Conservation (phyloP, 2,329 filamentous ascomycete species). For the Trichoderma atroviride region DNA sequence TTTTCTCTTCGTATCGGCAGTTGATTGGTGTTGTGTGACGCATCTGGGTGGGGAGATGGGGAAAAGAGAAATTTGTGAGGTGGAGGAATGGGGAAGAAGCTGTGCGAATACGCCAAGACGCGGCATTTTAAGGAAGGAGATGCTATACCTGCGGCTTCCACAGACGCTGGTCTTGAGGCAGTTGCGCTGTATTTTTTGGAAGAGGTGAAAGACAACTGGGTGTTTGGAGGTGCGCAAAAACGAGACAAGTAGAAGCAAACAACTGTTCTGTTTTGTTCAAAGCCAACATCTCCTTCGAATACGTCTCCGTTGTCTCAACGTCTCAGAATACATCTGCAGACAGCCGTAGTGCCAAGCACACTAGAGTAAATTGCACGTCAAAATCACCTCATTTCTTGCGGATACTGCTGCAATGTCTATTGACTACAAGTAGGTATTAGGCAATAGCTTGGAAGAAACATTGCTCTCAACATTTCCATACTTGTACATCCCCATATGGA, state of each 20-base stretch:
- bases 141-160: background rate
- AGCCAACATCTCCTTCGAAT: background rate
- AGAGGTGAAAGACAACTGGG: background rate
- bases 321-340: background rate
- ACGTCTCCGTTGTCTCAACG: too few relatives aligned
- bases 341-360: background rate
- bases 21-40: slow-evolving; percentile 11
- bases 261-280: too few relatives aligned
- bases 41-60: background rate
- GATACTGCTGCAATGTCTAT: background rate
- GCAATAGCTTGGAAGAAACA: background rate
- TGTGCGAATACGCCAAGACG: slow-evolving; percentile 10
- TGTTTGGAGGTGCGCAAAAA: background rate
- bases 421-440: background rate
- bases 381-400: slow-evolving; percentile 10
- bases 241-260: background rate
- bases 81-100: background rate
- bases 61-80: slow-evolving; percentile 1
- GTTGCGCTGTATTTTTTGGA: background rate
- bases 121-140: background rate
- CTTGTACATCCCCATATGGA: background rate
- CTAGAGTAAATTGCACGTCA: background rate
- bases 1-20: slow-evolving; percentile 1
- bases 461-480: background rate
- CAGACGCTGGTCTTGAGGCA: background rate